These are phyloP conservation scores for Pseudopithomyces maydicus DNA, from an alignment of 2,329 filamentous ascomycete species.

Conservation along the genomic window DNA sequence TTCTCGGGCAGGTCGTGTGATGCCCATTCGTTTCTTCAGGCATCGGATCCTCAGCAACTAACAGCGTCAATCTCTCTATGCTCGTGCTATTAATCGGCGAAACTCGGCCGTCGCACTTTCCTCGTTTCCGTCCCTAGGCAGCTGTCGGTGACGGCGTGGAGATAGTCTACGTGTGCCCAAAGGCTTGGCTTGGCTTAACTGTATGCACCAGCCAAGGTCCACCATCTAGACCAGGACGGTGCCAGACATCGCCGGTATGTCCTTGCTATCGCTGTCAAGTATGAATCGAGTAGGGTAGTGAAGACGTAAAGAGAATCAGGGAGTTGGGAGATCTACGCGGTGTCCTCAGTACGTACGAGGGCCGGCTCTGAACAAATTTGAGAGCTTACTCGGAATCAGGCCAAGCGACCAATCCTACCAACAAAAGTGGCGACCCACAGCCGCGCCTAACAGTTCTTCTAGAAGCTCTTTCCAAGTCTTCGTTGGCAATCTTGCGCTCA, in stretches of 20 bases:
- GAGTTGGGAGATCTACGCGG: background rate
- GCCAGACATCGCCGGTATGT: too few relatives aligned
- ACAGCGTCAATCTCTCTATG: background rate
- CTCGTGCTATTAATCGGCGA: background rate
- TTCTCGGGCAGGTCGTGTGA: too few relatives aligned
- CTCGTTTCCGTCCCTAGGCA: background rate
- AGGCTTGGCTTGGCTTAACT: background rate
- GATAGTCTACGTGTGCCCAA: background rate
- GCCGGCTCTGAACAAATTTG: background rate
- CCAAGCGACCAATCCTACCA: background rate
- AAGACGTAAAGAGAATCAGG: background rate
- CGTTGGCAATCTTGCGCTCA: background rate
- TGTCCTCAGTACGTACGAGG: background rate
- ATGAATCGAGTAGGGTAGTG: background rate
- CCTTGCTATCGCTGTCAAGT: too few relatives aligned
- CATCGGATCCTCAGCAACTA: background rate
- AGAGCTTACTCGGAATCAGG: background rate
- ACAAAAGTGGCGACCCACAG: background rate
- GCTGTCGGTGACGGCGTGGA: background rate
- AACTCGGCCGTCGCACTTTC: background rate
- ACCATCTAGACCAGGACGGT: too few relatives aligned
- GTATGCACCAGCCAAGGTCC: too few relatives aligned
- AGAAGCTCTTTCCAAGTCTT: background rate
- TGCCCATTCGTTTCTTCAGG: background rate
- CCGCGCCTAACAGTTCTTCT: background rate